phyloP scores from a whole-genome alignment of 345 rosid genomes.

The Anacardium occidentale region DNA sequence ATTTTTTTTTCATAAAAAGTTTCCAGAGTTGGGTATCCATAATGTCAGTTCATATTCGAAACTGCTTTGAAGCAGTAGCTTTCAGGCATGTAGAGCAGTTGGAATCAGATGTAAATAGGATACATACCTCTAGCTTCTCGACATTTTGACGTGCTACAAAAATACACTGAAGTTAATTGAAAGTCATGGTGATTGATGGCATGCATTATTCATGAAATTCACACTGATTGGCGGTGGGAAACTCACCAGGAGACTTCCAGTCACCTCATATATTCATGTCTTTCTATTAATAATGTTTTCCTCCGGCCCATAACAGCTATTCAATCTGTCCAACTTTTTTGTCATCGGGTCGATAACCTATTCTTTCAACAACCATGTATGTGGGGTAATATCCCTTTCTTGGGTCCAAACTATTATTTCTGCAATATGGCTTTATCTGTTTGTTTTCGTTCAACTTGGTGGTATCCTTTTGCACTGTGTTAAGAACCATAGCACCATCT shows the following conservation, averaged over 20 bases:
- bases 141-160: background rate
- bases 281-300: background rate
- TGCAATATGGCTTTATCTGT: background rate
- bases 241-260: background rate
- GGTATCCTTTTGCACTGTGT: background rate
- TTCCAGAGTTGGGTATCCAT: slow-evolving; percentile 10
- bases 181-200: background rate
- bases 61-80: background rate
- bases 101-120: background rate
- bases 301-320: background rate
- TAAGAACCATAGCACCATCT: no score
- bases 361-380: background rate
- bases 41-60: background rate
- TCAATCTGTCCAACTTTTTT: background rate
- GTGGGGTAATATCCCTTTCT: background rate
- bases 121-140: background rate
- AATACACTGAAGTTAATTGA: background rate
- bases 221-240: background rate
- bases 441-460: background rate
- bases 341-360: no score
- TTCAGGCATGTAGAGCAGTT: background rate
- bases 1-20: background rate
- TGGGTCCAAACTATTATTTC: background rate
- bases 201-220: background rate
- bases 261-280: background rate